phyloP scores from a whole-genome alignment of 2,329 filamentous ascomycete genomes.

The Aspergillus phoenicis region DNA sequence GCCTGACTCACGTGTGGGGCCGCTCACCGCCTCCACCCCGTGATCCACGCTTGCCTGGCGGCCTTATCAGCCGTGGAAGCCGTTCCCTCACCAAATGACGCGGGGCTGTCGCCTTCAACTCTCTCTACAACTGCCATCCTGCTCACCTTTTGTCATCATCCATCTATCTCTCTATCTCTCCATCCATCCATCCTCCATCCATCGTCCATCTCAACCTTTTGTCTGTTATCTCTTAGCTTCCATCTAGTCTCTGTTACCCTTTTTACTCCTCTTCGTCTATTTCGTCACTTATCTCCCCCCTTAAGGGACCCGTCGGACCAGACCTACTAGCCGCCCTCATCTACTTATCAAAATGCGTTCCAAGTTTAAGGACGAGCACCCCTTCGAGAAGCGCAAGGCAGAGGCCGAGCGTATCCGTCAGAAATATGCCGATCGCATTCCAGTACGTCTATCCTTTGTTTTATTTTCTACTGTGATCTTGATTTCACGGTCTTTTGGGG shows the following conservation, averaged over 20 bases:
- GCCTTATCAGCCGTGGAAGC: constrained; percentile 23
- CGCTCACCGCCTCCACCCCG: constrained; percentile 30
- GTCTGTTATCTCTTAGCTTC: constrained; percentile 20
- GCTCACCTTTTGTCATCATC: constrained; percentile 32
- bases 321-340: constrained; percentile 5
- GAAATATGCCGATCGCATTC: constrained; percentile 98
- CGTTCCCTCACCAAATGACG: constrained; percentile 26
- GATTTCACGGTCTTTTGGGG: not conserved
- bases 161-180: constrained; percentile 29
- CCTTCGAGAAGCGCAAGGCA: constrained; percentile 99
- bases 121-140: constrained; percentile 16
- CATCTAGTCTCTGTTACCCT: constrained; percentile 13
- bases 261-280: constrained; percentile 8
- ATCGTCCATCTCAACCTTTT: constrained; percentile 13
- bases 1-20: constrained; percentile 23
- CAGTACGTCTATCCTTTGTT: constrained; percentile 63
- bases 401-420: constrained; percentile 99
- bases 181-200: constrained; percentile 14
- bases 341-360: constrained; percentile 73
- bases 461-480: not conserved
- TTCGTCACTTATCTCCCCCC: constrained; percentile 1
- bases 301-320: not conserved
- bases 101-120: constrained; percentile 29
- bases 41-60: constrained; percentile 19
- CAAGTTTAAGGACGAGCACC: constrained; percentile 99